Evolutionary conservation across 495 filamentous ascomycete genomes (phyloP).

Genomic region (Alectoria sarmentosa): DNA sequence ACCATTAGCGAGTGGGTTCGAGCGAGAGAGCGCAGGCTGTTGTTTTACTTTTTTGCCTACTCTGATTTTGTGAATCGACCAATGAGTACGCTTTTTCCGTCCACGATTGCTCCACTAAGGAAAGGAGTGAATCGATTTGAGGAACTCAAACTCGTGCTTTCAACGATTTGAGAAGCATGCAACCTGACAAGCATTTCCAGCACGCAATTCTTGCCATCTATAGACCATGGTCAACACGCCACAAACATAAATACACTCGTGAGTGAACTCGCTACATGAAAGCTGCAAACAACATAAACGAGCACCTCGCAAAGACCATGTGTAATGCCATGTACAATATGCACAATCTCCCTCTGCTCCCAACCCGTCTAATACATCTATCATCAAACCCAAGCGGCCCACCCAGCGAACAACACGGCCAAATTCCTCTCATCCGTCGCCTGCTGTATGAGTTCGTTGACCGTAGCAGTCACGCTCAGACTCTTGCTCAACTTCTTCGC

Average conservation of each 20-base stretch:
- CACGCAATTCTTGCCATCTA: neutral
- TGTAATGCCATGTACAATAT: neutral
- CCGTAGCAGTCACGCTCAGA: conserved; percentile 86
- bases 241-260: neutral
- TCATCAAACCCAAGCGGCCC: conserved; percentile 56
- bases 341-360: neutral
- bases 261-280: neutral
- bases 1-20: too few relatives aligned
- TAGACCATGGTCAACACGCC: neutral
- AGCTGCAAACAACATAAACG: neutral
- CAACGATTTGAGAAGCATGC: too few relatives aligned
- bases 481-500: conserved; percentile 91
- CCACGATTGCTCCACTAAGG: too few relatives aligned
- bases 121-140: too few relatives aligned
- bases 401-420: conserved; percentile 81
- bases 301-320: neutral
- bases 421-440: conserved; percentile 89
- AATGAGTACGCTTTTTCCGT: too few relatives aligned
- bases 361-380: too few relatives aligned
- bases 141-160: too few relatives aligned
- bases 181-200: too few relatives aligned
- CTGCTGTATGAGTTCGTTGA: conserved; percentile 94
- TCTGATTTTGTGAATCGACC: too few relatives aligned
- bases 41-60: too few relatives aligned
- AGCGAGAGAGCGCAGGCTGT: too few relatives aligned